phyloP scores from a whole-genome alignment of 148 eudicot species.

The Fallopia convolvulus region DNA sequence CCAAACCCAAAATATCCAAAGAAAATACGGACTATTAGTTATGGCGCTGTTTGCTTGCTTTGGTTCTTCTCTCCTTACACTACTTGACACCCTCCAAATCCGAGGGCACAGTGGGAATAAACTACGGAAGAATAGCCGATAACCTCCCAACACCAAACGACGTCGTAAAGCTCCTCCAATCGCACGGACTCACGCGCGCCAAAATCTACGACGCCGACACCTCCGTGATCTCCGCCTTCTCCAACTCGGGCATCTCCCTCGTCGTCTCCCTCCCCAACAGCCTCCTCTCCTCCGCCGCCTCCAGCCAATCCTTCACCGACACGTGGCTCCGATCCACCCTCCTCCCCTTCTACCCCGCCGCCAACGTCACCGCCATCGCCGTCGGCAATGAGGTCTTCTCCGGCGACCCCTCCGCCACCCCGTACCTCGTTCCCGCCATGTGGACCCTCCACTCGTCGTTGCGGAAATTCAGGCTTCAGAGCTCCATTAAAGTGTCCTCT shows the following conservation, averaged over 20 bases:
- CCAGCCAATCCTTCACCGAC: constrained; percentile 54
- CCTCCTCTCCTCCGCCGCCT: constrained; percentile 57
- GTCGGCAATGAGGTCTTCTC: constrained; percentile 84
- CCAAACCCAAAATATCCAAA: too few species aligned
- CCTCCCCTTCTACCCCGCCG: constrained; percentile 30
- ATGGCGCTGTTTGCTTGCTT: neutral
- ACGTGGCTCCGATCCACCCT: constrained; percentile 53
- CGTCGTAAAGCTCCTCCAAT: constrained; percentile 66
- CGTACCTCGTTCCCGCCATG: constrained; percentile 67
- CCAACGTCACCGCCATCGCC: constrained; percentile 49
- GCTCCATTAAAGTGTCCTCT: neutral
- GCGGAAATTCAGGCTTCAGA: constrained; percentile 19
- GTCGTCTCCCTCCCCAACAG: constrained; percentile 52
- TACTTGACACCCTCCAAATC: neutral
- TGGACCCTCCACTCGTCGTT: constrained; percentile 39
- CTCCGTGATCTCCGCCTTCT: constrained; percentile 33
- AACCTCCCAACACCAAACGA: constrained; percentile 54
- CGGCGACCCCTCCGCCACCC: constrained; percentile 34
- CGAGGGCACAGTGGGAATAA: constrained; percentile 37
- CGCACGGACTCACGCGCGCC: constrained; percentile 36
- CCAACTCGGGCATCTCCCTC: constrained; percentile 28
- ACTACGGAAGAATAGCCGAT: constrained; percentile 74
- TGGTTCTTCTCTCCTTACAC: too few species aligned
- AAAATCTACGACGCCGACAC: constrained; percentile 60
- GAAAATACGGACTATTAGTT: too few species aligned